phyloP scores from a whole-genome alignment of 2,329 filamentous ascomycete species.

The Beauveria rudraprayagi region DNA sequence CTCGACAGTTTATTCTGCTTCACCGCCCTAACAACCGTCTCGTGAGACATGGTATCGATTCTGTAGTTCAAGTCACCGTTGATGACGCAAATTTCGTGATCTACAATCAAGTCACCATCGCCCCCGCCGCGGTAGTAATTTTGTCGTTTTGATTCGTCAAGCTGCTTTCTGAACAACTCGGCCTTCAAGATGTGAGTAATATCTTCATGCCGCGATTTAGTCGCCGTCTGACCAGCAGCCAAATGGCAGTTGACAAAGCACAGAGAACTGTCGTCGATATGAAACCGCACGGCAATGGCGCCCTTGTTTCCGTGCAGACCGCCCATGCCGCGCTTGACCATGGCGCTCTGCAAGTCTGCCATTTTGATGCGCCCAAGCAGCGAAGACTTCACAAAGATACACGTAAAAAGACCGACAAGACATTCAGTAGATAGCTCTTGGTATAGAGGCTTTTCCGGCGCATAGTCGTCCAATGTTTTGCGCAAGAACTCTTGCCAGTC shows the following conservation, averaged over 20 bases:
- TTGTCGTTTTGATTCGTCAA: slow-evolving; percentile 56
- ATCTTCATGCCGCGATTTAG: slow-evolving; percentile 85
- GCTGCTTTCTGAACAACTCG: slow-evolving; percentile 62
- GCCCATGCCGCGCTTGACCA: slow-evolving; percentile 94
- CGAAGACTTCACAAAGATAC: slow-evolving; percentile 82
- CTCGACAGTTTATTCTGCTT: slow-evolving; percentile 74
- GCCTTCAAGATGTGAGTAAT: slow-evolving; percentile 83
- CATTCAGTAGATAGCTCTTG: slow-evolving; percentile 77
- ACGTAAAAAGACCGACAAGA: slow-evolving; percentile 90
- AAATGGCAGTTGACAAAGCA: slow-evolving; percentile 98
- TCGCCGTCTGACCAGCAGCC: slow-evolving; percentile 86
- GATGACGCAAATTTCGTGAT: slow-evolving; percentile 94
- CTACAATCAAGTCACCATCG: slow-evolving; percentile 87
- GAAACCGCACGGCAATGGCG: slow-evolving; percentile 83
- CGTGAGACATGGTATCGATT: slow-evolving; percentile 92
- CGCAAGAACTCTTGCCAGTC: slow-evolving; percentile 91
- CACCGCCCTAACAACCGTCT: slow-evolving; percentile 82
- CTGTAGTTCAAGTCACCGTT: slow-evolving; percentile 98
- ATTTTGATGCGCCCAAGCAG: slow-evolving; percentile 72
- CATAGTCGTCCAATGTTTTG: slow-evolving; percentile 72
- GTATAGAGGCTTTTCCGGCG: slow-evolving; percentile 70
- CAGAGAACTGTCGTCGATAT: slow-evolving; percentile 85
- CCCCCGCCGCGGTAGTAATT: slow-evolving; percentile 87
- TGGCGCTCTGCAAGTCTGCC: slow-evolving; percentile 65
- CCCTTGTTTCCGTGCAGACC: slow-evolving; percentile 96